phyloP scores from a whole-genome alignment of 495 filamentous ascomycete species.

The Penicillium verhagenii region DNA sequence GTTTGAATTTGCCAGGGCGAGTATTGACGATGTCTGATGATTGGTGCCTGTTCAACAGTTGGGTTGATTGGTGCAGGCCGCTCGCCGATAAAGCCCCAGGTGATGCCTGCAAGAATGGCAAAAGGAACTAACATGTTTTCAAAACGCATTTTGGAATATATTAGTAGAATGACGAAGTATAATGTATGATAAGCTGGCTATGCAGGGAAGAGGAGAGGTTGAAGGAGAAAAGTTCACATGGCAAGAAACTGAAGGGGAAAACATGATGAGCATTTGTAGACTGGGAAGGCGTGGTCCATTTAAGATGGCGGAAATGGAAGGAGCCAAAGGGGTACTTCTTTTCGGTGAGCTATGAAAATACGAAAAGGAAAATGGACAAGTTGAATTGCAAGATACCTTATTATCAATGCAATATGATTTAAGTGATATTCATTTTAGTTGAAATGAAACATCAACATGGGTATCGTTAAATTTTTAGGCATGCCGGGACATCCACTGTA shows the following conservation, averaged over 20 bases:
- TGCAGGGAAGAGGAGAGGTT: constrained; percentile 7
- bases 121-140: constrained; percentile 12
- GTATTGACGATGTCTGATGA: background rate
- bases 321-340: background rate
- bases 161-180: constrained; percentile 16
- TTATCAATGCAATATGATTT: background rate
- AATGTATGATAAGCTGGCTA: constrained; percentile 23
- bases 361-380: background rate
- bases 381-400: background rate
- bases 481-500: constrained; percentile 1
- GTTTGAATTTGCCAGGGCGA: background rate
- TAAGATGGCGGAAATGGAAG: background rate
- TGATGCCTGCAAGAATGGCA: constrained; percentile 5
- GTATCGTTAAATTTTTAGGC: constrained; percentile 23
- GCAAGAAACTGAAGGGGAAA: background rate
- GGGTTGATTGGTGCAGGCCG: background rate
- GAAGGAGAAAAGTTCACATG: constrained; percentile 3
- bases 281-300: background rate
- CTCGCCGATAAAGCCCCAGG: background rate
- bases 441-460: constrained; percentile 19
- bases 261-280: background rate
- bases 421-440: background rate
- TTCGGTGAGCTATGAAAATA: background rate
- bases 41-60: background rate
- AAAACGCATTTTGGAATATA: constrained; percentile 27